phyloP scores from a whole-genome alignment of 129 eudicot genomes.

The Logfia minima region DNA sequence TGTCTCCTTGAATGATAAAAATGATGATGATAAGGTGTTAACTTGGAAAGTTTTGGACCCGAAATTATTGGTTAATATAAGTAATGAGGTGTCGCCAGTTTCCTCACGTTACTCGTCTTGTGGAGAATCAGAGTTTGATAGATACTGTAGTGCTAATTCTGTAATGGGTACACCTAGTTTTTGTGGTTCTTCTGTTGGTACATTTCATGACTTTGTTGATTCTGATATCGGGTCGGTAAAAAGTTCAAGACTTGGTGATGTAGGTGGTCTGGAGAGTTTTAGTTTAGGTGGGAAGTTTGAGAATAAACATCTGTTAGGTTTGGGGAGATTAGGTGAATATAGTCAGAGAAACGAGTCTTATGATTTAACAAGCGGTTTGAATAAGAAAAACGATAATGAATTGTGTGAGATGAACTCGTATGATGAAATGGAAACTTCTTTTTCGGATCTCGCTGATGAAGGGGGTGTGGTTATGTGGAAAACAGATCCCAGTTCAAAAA shows the following conservation, averaged over 20 bases:
- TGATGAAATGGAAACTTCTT: slow-evolving; percentile 33
- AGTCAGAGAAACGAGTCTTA: slow-evolving; percentile 13
- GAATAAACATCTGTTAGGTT: slow-evolving; percentile 11
- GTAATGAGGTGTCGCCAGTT: slow-evolving; percentile 41
- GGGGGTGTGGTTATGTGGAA: slow-evolving; percentile 37
- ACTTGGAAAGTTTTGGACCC: slow-evolving; percentile 37
- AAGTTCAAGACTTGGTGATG: slow-evolving; percentile 55
- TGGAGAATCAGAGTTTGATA: slow-evolving; percentile 85
- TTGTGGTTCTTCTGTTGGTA: slow-evolving; percentile 65
- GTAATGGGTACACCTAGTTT: slow-evolving; percentile 89
- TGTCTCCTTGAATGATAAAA: slow-evolving; percentile 42
- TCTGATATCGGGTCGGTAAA: slow-evolving; percentile 71
- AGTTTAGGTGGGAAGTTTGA: slow-evolving; percentile 49
- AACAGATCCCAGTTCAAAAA: slow-evolving; percentile 8
- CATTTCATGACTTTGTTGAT: slow-evolving; percentile 58
- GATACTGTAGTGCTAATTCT: slow-evolving; percentile 90
- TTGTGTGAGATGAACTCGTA: slow-evolving; percentile 13
- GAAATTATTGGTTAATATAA: slow-evolving; percentile 38
- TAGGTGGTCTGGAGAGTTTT: slow-evolving; percentile 38
- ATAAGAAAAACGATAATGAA: not conserved
- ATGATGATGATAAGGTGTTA: slow-evolving; percentile 35
- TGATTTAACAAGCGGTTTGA: not conserved
- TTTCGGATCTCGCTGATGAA: slow-evolving; percentile 29
- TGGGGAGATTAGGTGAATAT: slow-evolving; percentile 31
- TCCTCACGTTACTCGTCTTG: slow-evolving; percentile 77